phyloP scores from a whole-genome alignment of 2,329 filamentous ascomycete species.

The Colletotrichum graminicola region DNA sequence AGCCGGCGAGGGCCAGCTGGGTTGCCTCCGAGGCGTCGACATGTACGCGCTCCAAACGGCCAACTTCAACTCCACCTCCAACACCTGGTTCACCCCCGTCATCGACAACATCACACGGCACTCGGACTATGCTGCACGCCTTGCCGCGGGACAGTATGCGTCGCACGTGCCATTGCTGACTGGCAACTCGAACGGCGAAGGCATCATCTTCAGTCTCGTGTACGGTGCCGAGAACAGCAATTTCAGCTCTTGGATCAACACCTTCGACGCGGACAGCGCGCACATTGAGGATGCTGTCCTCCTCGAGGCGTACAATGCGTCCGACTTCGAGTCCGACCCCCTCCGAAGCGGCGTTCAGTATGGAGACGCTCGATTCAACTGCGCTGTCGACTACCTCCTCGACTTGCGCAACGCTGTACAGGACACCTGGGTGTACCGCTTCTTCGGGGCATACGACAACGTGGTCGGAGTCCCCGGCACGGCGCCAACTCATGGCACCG shows the following conservation, averaged over 20 bases:
- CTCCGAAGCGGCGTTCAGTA: constrained; percentile 58
- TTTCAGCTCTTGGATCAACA: constrained; percentile 49
- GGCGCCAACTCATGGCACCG: constrained; percentile 54
- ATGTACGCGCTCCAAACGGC: constrained; percentile 49
- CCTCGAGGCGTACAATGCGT: constrained; percentile 50
- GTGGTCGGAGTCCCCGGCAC: constrained; percentile 52
- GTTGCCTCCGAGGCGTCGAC: constrained; percentile 53
- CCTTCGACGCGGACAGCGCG: constrained; percentile 55
- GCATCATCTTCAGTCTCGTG: constrained; percentile 53
- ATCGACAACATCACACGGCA: constrained; percentile 52
- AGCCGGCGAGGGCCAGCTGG: constrained; percentile 50
- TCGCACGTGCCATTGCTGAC: constrained; percentile 53
- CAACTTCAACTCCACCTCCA: constrained; percentile 53
- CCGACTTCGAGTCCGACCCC: constrained; percentile 53
- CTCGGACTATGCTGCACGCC: constrained; percentile 49
- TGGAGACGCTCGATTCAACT: constrained; percentile 61
- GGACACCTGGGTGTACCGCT: constrained; percentile 58
- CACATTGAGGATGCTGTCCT: constrained; percentile 52
- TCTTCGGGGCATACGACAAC: constrained; percentile 57
- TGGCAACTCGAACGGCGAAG: constrained; percentile 53
- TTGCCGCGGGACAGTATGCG: constrained; percentile 47
- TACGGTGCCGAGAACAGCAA: constrained; percentile 50
- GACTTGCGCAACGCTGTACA: constrained; percentile 54
- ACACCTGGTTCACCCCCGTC: constrained; percentile 57
- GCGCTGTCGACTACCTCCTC: constrained; percentile 54